Conservation (phyloP, 257 asterid genomes). For the Solanum gandarillasii region DNA sequence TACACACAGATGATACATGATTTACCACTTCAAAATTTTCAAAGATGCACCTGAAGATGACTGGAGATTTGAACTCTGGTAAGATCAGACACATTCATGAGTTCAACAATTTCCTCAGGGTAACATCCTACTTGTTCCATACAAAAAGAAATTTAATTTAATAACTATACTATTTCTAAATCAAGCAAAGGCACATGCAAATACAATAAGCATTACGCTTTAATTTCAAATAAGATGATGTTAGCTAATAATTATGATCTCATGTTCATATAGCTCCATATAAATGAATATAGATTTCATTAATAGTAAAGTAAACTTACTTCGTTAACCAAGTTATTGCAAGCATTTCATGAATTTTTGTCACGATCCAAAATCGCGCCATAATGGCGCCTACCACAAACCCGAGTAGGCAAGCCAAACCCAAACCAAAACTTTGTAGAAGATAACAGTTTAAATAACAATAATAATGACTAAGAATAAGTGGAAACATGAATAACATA, state of each 20-base stretch:
- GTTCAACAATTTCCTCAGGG: conserved; percentile 3
- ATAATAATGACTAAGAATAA: too few species aligned
- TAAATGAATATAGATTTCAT: not conserved
- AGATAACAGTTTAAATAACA: too few species aligned
- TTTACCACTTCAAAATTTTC: not conserved
- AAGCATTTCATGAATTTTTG: conserved; percentile 5
- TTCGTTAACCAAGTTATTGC: conserved; percentile 16
- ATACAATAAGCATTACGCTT: not conserved
- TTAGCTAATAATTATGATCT: not conserved
- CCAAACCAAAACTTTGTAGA: too few species aligned
- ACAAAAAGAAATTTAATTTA: not conserved
- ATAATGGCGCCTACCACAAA: too few species aligned
- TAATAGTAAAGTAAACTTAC: not conserved
- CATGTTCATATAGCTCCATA: not conserved
- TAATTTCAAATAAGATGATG: not conserved
- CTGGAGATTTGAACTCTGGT: conserved; percentile 26
- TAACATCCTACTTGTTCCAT: conserved; percentile 4
- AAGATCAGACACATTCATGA: conserved; percentile 18
- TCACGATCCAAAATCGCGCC: too few species aligned
- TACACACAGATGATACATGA: not conserved
- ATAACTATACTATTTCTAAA: not conserved
- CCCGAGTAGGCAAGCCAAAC: too few species aligned
- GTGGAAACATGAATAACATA: too few species aligned
- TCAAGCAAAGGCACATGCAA: not conserved
- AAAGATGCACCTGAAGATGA: conserved; percentile 8